Evolutionary conservation across 768 basidiomycete species (phyloP).

Genomic region (Hericium alpestre): DNA sequence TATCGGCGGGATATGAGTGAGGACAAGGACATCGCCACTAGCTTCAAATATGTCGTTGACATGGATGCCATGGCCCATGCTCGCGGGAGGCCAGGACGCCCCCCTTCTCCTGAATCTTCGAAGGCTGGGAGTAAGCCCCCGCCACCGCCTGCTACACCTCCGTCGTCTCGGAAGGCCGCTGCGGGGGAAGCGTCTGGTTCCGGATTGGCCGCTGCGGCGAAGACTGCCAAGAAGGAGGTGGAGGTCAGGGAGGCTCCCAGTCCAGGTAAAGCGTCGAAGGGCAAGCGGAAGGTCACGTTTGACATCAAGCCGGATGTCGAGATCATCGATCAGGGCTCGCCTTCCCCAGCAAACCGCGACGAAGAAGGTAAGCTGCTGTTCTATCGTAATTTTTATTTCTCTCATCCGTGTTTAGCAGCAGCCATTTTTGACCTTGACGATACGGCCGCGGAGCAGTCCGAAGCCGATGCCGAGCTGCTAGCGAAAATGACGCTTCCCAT

Average conservation of each 20-base stretch:
- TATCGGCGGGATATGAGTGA: constrained; percentile 39
- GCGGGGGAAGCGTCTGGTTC: not conserved
- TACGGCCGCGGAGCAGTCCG: constrained; percentile 27
- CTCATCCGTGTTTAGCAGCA: constrained; percentile 17
- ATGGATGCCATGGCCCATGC: constrained; percentile 26
- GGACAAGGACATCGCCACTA: constrained; percentile 33
- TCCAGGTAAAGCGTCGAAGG: constrained; percentile 23
- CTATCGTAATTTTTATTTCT: not conserved
- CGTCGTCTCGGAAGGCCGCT: not conserved
- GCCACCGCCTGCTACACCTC: not conserved
- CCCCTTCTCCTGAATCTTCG: not conserved
- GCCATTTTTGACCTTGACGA: constrained; percentile 68
- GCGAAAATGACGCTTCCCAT: constrained; percentile 27
- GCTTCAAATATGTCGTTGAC: constrained; percentile 37
- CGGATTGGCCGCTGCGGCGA: not conserved
- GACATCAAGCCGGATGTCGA: constrained; percentile 50
- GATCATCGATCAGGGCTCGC: constrained; percentile 22
- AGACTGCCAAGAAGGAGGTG: not conserved
- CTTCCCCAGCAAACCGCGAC: constrained; percentile 1
- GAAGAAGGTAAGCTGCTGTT: constrained; percentile 29
- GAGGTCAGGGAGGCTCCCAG: constrained; percentile 1
- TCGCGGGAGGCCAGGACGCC: constrained; percentile 5
- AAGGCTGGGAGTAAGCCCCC: not conserved
- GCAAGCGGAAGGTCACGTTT: constrained; percentile 65
- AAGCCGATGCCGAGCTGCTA: constrained; percentile 11